A percentile compares a stretch with the other conserved stretches of the same genome.
These are phyloP conservation scores for Cardamine resedifolia DNA, from an alignment of 345 rosid genomes.

Conservation along the genomic window DNA sequence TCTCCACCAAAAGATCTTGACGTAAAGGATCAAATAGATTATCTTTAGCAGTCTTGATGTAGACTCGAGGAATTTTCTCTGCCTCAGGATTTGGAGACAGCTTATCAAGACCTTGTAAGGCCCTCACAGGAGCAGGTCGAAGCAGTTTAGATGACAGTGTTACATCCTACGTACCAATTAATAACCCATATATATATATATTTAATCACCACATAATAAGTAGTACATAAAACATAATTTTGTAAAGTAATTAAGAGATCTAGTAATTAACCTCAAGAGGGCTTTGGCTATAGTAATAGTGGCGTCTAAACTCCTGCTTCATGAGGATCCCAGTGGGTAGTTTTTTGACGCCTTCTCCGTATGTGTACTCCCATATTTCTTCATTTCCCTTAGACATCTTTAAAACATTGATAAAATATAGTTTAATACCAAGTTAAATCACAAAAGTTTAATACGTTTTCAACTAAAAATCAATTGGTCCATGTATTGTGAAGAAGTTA, in stretches of 20 bases:
- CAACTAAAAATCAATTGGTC: background rate
- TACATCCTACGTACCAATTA: constrained; percentile 41
- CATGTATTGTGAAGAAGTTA: background rate
- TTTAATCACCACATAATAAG: background rate
- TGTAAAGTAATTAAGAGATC: background rate
- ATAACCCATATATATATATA: background rate
- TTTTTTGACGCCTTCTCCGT: constrained; percentile 38
- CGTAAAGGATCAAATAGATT: constrained; percentile 1
- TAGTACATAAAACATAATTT: background rate
- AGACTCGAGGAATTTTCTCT: constrained; percentile 39
- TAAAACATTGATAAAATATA: background rate
- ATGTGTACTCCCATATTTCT: constrained; percentile 21
- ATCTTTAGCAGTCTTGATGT: constrained; percentile 40
- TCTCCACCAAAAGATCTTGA: constrained; percentile 37
- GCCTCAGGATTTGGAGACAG: constrained; percentile 28
- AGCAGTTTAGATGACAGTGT: constrained; percentile 35
- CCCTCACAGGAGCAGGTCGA: constrained; percentile 37
- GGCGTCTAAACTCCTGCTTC: constrained; percentile 32
- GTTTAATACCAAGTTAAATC: background rate
- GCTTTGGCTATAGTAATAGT: constrained; percentile 37
- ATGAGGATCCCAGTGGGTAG: constrained; percentile 36
- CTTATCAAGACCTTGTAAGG: constrained; percentile 1
- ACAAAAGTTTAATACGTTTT: background rate
- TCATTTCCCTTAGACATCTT: constrained; percentile 1
- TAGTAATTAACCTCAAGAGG: constrained; percentile 40